Base-by-base conservation (phyloP, 176 grass and related monocot species). In the Oryza coarctata region DNA sequence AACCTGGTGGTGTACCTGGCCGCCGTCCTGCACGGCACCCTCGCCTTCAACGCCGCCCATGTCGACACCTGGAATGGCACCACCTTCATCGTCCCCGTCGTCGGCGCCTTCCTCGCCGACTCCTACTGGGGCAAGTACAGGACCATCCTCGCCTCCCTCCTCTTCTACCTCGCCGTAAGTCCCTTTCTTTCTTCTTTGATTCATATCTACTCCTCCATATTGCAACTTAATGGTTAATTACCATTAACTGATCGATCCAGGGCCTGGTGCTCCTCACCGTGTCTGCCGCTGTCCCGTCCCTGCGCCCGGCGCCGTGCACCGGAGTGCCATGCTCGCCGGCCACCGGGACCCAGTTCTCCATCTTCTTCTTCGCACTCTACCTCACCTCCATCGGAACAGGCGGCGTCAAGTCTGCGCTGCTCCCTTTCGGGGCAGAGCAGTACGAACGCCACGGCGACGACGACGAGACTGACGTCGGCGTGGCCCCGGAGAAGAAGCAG, bases 391-490 rank as follows among this genome's bases (percentile, higher is more conserved):
- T 97, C 80, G 94, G 91, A 23, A 91, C 87, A 50, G 94, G 94
- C 2, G 94, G 94, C 6, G 84, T 88, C 63, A 90, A 90, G 84
- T 93, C 94, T 12, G 79, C 91, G 7, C 85, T 97, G 60, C 90
- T 97, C 17, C 94, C 94, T 8, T 93, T 97, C 72, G 94, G 94
- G 5, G 94, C 94, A 29, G 94, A 97, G 70, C 94, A 97, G 86
- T 97, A 93, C 52, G 90, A 96, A 17, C 43, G 43, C 43, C 3
- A 45, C 43, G 12, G 38, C 38, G 7, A 11, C 11, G 40, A 91
- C 61, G 85, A 93, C 58, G 17, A 39, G 9, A 39, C 5, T 20
- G 89, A 86, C 68, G 62, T 58, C 70, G 83, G 71, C 29, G 28
- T 61, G 3, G 38, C 33, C 13, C 80, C 27, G 18, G 91, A 83